Evolutionary conservation across 73 alveolate genomes (phyloP).

Genomic region (Paramecium pentaurelia): DNA sequence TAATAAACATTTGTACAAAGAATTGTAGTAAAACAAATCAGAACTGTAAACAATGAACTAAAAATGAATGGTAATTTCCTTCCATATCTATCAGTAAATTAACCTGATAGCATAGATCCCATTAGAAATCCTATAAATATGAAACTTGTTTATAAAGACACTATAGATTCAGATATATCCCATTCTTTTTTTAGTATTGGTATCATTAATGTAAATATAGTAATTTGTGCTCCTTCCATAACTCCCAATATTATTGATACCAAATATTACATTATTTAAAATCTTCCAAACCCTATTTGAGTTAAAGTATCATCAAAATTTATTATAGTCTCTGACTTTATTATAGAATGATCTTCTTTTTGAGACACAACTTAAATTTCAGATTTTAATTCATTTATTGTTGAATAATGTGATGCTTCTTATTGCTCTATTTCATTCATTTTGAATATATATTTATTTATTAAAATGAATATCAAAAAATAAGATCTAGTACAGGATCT

Average conservation of each 20-base stretch:
- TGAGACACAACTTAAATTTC: background rate
- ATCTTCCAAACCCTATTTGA: slow-evolving; percentile 53
- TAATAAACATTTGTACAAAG: slow-evolving; percentile 36
- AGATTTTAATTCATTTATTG: slow-evolving; percentile 24
- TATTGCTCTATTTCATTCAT: background rate
- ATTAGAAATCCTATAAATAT: slow-evolving; percentile 52
- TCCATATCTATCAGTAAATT: slow-evolving; percentile 58
- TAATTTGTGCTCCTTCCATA: slow-evolving; percentile 59
- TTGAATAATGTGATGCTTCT: slow-evolving; percentile 42
- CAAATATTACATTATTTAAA: background rate
- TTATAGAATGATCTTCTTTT: background rate
- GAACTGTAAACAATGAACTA: slow-evolving; percentile 11
- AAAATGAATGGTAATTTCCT: slow-evolving; percentile 30
- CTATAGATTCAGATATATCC: slow-evolving; percentile 23
- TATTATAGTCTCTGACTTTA: background rate
- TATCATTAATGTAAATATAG: slow-evolving; percentile 44
- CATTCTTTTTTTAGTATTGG: slow-evolving; percentile 55
- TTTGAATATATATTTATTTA: background rate
- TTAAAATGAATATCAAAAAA: background rate
- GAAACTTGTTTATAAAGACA: slow-evolving; percentile 49
- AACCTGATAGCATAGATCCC: slow-evolving; percentile 58
- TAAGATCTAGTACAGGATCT: background rate
- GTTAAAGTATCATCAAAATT: slow-evolving; percentile 50
- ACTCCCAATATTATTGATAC: slow-evolving; percentile 35
- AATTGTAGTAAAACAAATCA: background rate